Base-by-base conservation (phyloP, 495 filamentous ascomycete genomes). In the Massariosphaeria phaeospora region DNA sequence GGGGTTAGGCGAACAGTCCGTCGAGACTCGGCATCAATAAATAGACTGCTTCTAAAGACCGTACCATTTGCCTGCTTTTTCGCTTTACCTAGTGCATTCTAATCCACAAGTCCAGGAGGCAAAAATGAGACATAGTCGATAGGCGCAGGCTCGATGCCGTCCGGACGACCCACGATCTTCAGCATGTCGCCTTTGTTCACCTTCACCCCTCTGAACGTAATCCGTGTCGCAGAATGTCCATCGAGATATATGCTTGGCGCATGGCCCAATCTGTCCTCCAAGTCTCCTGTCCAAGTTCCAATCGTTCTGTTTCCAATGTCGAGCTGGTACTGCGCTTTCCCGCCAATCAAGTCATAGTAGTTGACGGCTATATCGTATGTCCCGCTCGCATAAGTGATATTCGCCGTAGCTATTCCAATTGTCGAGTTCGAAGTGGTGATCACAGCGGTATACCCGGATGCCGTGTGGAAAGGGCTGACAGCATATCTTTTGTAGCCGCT, bases 71-170 rank as follows among this genome's bases (percentile, higher is more conserved):
- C n/a, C n/a, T n/a, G n/a, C n/a, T n/a, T n/a, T n/a, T n/a, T n/a
- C n/a, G n/a, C n/a, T n/a, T n/a, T n/a, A n/a, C 4, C 18, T 30
- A 11, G 29, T 1, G 39, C 6, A 44, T 13, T 38, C 30, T 48
- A 59, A 18, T 53, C 54, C 35, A 50, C 54, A 6, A 48, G 63
- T 0, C 81, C 82, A 12, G 68, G 52, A 0, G 84, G 83, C 39
- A 86, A 61, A 35, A 88, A 60, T 17, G 76, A 71, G 40, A 88
- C 68, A 70, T 86, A 88, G 67, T 88, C 84, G 62, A 88, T 39
- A 35, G 82, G 79, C 35, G 83, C 84, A 20, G 69, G 70, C 70
- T 86, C 83, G 31, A 70, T 66, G 0, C 82, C 82, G 67, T 85
- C 70, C 8, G 82, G 75, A 34, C 39, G 67, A 0, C 82, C 79